Evolutionary conservation across 139 green algal species (phyloP).

Genomic region (Bryopsis sp.): DNA sequence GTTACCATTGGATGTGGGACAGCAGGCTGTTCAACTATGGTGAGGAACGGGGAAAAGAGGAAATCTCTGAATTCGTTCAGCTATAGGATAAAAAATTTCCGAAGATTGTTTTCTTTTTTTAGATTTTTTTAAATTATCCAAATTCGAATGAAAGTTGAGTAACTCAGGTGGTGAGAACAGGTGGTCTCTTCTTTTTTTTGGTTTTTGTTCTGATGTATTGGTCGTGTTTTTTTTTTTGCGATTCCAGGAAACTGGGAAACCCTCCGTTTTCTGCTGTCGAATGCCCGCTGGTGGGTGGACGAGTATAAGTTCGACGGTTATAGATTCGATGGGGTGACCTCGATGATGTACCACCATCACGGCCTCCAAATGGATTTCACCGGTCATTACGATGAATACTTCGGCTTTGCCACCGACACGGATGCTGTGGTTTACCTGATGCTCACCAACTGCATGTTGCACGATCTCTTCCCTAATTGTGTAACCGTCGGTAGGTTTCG

Average conservation of each 20-base stretch:
- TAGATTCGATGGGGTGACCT: slow-evolving; percentile 94
- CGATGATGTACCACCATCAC: slow-evolving; percentile 99
- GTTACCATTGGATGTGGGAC: slow-evolving; percentile 99
- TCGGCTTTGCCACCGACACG: slow-evolving; percentile 85
- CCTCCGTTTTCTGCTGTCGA: slow-evolving; percentile 90
- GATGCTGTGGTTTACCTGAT: slow-evolving; percentile 89
- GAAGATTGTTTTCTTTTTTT: no score
- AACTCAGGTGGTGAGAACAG: no score
- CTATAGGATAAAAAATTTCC: no score
- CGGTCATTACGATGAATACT: slow-evolving; percentile 95
- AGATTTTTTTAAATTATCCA: no score
- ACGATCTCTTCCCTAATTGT: slow-evolving; percentile 81
- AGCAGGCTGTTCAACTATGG: slow-evolving; percentile 97
- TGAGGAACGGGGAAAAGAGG: no score
- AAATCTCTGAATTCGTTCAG: no score
- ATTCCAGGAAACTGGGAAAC: slow-evolving; percentile 86
- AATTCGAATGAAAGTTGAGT: no score
- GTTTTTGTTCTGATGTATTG: no score
- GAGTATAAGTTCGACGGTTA: slow-evolving; percentile 98
- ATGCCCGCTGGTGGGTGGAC: slow-evolving; percentile 92
- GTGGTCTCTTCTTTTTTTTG: no score
- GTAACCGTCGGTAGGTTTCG: slow-evolving; percentile 70
- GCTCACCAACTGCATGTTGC: slow-evolving; percentile 88
- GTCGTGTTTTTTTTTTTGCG: neutral
- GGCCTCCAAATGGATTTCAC: slow-evolving; percentile 88